These are phyloP conservation scores for Rhinocladiella mackenziei DNA, from an alignment of 2,329 filamentous ascomycete genomes.

Conservation along the genomic window DNA sequence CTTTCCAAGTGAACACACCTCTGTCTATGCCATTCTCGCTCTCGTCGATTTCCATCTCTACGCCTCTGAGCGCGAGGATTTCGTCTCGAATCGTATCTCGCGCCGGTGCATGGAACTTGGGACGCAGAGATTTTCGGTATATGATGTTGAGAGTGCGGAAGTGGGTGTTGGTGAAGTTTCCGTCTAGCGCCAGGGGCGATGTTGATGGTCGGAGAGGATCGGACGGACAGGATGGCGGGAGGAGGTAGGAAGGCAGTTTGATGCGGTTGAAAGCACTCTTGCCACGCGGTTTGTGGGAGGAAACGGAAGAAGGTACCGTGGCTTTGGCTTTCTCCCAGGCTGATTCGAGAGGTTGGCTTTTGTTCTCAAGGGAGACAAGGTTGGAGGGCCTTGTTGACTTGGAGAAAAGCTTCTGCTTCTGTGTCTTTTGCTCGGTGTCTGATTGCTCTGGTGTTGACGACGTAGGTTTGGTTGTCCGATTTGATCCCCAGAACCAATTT, in stretches of 20 bases:
- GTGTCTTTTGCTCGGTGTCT: background rate
- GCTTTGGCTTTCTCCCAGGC: conserved; percentile 16
- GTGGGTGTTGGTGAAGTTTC: conserved; percentile 29
- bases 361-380: no score
- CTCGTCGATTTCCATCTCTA: conserved; percentile 65
- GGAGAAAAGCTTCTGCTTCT: background rate
- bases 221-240: conserved; percentile 28
- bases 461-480: background rate
- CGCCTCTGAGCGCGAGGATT: conserved; percentile 13
- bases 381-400: background rate
- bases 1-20: conserved; percentile 22
- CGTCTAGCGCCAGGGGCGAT: conserved; percentile 17
- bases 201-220: conserved; percentile 16
- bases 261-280: background rate
- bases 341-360: background rate
- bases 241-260: conserved; percentile 27
- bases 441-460: background rate
- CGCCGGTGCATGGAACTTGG: conserved; percentile 25
- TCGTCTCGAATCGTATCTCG: conserved; percentile 18
- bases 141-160: conserved; percentile 30
- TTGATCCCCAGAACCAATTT: conserved; percentile 17
- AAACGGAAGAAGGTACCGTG: conserved; percentile 11
- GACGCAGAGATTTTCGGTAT: conserved; percentile 28
- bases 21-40: conserved; percentile 15
- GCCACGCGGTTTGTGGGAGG: background rate